phyloP scores from a whole-genome alignment of 371 early-diverging fungal species.

The Apophysomyces sp. region DNA sequence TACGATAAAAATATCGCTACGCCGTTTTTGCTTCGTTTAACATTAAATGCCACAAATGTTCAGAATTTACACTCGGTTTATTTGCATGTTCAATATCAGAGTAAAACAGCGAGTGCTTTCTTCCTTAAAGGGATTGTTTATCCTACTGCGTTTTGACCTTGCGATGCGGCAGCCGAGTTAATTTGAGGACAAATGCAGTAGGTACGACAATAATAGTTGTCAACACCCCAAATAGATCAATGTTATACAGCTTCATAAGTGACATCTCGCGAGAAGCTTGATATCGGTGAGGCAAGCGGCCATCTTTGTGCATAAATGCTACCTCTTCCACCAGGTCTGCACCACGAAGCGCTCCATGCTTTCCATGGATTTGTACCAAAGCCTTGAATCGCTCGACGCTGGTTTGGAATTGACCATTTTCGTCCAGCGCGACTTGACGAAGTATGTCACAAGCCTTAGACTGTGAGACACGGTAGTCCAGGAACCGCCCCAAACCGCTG shows the following conservation, averaged over 20 bases:
- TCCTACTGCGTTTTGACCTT: not conserved
- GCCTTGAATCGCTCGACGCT: conserved; percentile 11
- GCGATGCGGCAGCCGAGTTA: not conserved
- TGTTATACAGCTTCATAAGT: conserved; percentile 21
- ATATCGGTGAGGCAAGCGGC: conserved; percentile 7
- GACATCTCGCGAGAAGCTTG: conserved; percentile 22
- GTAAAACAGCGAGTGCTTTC: too few species aligned
- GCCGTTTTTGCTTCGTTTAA: too few species aligned
- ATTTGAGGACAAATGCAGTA: not conserved
- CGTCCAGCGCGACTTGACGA: conserved; percentile 2
- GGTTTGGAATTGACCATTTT: not conserved
- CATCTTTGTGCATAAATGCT: conserved; percentile 9
- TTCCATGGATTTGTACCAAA: conserved; percentile 18
- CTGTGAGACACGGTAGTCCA: not conserved
- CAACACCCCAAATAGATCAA: conserved; percentile 13
- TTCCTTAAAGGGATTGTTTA: too few species aligned
- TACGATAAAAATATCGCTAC: too few species aligned
- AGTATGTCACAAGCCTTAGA: not conserved
- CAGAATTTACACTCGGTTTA: too few species aligned
- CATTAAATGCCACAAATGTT: too few species aligned
- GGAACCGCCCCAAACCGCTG: not conserved
- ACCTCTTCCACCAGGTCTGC: conserved; percentile 30
- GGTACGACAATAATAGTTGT: not conserved
- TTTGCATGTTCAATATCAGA: too few species aligned
- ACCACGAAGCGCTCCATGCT: conserved; percentile 10